These are phyloP conservation scores for Neonectria faginata DNA, from an alignment of 2,329 filamentous ascomycete genomes.

Conservation along the genomic window DNA sequence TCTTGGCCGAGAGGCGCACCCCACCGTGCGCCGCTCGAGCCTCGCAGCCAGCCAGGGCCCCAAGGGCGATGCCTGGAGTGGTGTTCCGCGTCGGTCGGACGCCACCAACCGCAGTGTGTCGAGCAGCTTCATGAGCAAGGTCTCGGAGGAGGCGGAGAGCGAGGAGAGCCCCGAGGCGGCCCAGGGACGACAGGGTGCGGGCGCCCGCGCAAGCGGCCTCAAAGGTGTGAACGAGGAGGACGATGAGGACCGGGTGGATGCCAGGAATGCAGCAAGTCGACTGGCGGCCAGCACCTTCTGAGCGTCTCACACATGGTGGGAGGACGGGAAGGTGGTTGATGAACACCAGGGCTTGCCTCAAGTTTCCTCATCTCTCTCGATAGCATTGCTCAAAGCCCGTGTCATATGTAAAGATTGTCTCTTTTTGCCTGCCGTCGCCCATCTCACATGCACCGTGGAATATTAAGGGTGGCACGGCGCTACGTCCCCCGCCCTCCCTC, in stretches of 20 bases:
- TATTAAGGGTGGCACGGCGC: background rate
- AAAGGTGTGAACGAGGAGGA: slow-evolving; percentile 79
- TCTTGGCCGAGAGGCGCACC: slow-evolving; percentile 89
- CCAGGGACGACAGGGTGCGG: slow-evolving; percentile 51
- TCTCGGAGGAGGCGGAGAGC: slow-evolving; percentile 70
- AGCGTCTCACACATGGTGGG: slow-evolving; percentile 40
- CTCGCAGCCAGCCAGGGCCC: slow-evolving; percentile 91
- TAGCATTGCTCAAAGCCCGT: slow-evolving; percentile 43
- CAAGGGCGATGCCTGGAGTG: slow-evolving; percentile 98
- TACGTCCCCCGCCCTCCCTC: slow-evolving; percentile 17
- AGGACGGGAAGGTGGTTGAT: slow-evolving; percentile 33
- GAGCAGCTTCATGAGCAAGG: slow-evolving; percentile 74
- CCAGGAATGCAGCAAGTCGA: slow-evolving; percentile 92
- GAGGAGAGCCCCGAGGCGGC: slow-evolving; percentile 57
- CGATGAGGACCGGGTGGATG: slow-evolving; percentile 94
- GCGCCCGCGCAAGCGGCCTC: slow-evolving; percentile 61
- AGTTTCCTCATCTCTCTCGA: slow-evolving; percentile 35
- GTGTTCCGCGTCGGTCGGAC: slow-evolving; percentile 85
- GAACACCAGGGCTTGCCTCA: slow-evolving; percentile 32
- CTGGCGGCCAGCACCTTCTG: slow-evolving; percentile 94
- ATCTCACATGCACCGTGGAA: slow-evolving; percentile 22
- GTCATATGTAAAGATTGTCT: slow-evolving; percentile 39
- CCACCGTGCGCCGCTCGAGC: slow-evolving; percentile 77
- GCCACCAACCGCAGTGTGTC: slow-evolving; percentile 82
- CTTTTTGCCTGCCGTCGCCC: slow-evolving; percentile 16